These are phyloP conservation scores for Phanerochaete sordida DNA, from an alignment of 768 basidiomycete species.

Conservation along the genomic window DNA sequence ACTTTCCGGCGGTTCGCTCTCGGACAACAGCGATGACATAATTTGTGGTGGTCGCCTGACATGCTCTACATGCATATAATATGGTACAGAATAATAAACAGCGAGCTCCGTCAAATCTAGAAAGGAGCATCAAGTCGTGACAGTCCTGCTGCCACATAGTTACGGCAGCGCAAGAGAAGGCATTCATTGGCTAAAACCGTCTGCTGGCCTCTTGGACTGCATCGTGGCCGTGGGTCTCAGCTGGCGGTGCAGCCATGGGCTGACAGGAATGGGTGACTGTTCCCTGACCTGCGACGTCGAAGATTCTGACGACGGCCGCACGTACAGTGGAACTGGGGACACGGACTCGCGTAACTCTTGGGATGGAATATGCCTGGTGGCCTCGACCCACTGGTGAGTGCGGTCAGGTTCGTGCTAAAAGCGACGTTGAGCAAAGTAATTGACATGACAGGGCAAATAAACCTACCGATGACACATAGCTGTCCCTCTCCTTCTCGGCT, in stretches of 20 bases:
- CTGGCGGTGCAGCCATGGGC: slow-evolving; percentile 12
- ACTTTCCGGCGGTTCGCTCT: not conserved
- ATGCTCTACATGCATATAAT: not conserved
- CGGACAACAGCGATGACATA: not conserved
- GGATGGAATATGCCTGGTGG: not conserved
- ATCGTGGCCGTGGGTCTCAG: not conserved
- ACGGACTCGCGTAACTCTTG: not conserved
- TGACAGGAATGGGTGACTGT: not conserved
- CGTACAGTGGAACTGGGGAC: slow-evolving; percentile 3
- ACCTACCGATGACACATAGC: slow-evolving; percentile 4
- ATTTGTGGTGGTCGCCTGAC: not conserved
- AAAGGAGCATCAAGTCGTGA: not conserved
- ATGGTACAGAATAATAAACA: not conserved
- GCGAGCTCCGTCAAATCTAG: not conserved
- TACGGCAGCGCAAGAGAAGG: not conserved
- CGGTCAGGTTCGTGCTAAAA: slow-evolving; percentile 10
- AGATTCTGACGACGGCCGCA: slow-evolving; percentile 1
- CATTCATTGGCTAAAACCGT: not conserved
- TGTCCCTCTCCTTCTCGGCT: slow-evolving; percentile 37
- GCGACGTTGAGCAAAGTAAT: not conserved
- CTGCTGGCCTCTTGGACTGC: not conserved
- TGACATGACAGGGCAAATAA: not conserved
- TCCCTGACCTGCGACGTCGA: not conserved
- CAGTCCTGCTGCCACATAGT: not conserved
- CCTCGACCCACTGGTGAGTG: slow-evolving; percentile 13